Evolutionary conservation across 2,329 filamentous ascomycete species (phyloP).

Genomic region (Sporothrix brasiliensis): DNA sequence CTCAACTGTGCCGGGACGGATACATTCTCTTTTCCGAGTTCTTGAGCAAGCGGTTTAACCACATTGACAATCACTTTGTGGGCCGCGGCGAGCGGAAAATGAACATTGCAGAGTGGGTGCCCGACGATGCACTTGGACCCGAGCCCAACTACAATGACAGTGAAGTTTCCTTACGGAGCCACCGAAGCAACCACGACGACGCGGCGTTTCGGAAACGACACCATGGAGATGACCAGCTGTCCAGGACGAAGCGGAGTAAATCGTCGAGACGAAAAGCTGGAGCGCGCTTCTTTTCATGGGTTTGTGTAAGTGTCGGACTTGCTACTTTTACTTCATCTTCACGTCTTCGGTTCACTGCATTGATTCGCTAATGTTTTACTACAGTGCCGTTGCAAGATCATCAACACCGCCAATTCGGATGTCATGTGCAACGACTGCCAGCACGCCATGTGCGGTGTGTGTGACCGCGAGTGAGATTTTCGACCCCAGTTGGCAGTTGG

Average conservation of each 20-base stretch:
- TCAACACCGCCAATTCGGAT: background rate
- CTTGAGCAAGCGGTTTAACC: slow-evolving; percentile 50
- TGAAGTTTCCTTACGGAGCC: no score
- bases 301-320: background rate
- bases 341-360: background rate
- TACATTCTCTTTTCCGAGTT: background rate
- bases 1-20: slow-evolving; percentile 41
- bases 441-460: background rate
- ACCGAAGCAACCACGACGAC: background rate
- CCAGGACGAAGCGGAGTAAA: background rate
- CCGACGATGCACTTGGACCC: background rate
- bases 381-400: background rate
- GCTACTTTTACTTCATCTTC: no score
- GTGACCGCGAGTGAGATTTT: background rate
- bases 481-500: background rate
- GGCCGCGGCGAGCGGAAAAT: slow-evolving; percentile 46
- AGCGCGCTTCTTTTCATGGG: background rate
- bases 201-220: background rate
- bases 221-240: background rate
- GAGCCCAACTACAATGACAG: slow-evolving; percentile 26
- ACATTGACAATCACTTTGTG: slow-evolving; percentile 71
- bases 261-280: background rate
- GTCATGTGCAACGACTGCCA: background rate
- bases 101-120: background rate
- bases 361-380: background rate